Evolutionary conservation across 805 yeast species (phyloP), one percentile per base, ranked within the genome.

Genomic region (Osmozyma mogii): DNA sequence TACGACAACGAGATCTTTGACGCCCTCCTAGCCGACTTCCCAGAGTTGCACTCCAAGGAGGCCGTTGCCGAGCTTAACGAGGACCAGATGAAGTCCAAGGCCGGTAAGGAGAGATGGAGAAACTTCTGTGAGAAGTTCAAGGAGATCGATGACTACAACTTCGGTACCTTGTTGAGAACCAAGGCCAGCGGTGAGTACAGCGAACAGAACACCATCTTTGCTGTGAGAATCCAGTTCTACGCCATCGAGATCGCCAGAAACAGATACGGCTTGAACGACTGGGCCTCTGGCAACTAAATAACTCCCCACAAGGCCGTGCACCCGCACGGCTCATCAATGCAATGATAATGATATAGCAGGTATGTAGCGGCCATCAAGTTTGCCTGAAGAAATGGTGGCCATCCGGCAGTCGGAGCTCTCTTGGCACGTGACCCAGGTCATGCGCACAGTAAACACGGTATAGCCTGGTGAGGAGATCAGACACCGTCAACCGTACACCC

Each of bases 211-310:
- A 84, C 97, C 26, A 82, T 87, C 30, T 89, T 92, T 46, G 95
- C 68, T 8, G 92, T 89, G 35, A 78, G 97, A 63, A 75, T 89
- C 52, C 97, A 92, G 62, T 92, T 92, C 54, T 83, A 88, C 48
- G 96, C 96, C 32, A 72, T 87, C 50, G 98, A 92, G 66, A 81
- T 92, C 40, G 85, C 84, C 37, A 81, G 98, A 71, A 92, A 92
- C 65, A 83, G 77, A 56, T 70, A 70, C 41, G 95, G 95, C 21
- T 69, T 83, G 48, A 92, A 92, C 61, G 95, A 92, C 61, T 92
- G 98, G 98, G 69, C 76, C 24, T 35, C 48, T 19, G 17, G 17
- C 15, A 40, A 45, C 35, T 41, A 33, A 18, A 18, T 8, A 18
- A n/a, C n/a, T n/a, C n/a, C n/a, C n/a, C n/a, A n/a, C n/a, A n/a